phyloP scores from a whole-genome alignment of 2,329 filamentous ascomycete genomes.

The Pseudonectria buxi region DNA sequence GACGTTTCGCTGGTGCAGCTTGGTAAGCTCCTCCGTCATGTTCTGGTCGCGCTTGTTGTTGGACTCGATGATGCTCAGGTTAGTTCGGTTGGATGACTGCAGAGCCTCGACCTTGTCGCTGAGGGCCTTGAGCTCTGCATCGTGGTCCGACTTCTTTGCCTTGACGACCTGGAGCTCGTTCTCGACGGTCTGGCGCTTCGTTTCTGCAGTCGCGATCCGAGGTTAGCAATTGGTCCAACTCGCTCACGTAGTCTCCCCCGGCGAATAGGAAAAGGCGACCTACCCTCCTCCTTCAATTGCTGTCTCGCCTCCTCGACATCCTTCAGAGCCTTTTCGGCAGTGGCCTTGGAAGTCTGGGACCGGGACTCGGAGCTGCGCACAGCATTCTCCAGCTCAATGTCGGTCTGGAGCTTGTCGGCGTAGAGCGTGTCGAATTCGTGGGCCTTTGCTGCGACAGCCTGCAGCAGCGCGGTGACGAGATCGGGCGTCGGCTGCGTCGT shows the following conservation, averaged over 20 bases:
- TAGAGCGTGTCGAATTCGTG: slow-evolving; percentile 76
- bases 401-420: slow-evolving; percentile 79
- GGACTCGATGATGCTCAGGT: slow-evolving; percentile 78
- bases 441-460: slow-evolving; percentile 69
- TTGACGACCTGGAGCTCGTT: slow-evolving; percentile 75
- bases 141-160: slow-evolving; percentile 65
- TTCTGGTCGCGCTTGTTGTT: slow-evolving; percentile 83
- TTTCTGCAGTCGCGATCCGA: slow-evolving; percentile 50
- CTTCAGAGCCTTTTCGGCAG: slow-evolving; percentile 74
- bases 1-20: slow-evolving; percentile 82
- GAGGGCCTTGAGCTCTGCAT: slow-evolving; percentile 68
- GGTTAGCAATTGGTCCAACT: slow-evolving; percentile 6
- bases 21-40: slow-evolving; percentile 76
- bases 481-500: slow-evolving; percentile 67
- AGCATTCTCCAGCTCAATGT: slow-evolving; percentile 89
- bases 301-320: slow-evolving; percentile 76
- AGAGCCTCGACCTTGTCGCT: slow-evolving; percentile 78
- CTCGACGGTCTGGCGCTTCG: slow-evolving; percentile 65
- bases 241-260: slow-evolving; percentile 1
- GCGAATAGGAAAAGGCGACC: slow-evolving; percentile 12
- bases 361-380: slow-evolving; percentile 78
- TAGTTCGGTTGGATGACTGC: slow-evolving; percentile 88
- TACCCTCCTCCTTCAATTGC: slow-evolving; percentile 79
- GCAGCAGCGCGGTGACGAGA: slow-evolving; percentile 67
- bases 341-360: slow-evolving; percentile 72